A percentile compares a stretch with the other conserved stretches of the same genome.
phyloP scores from a whole-genome alignment of 192 early-diverging fungal species.

The Entomortierella chlamydospora region DNA sequence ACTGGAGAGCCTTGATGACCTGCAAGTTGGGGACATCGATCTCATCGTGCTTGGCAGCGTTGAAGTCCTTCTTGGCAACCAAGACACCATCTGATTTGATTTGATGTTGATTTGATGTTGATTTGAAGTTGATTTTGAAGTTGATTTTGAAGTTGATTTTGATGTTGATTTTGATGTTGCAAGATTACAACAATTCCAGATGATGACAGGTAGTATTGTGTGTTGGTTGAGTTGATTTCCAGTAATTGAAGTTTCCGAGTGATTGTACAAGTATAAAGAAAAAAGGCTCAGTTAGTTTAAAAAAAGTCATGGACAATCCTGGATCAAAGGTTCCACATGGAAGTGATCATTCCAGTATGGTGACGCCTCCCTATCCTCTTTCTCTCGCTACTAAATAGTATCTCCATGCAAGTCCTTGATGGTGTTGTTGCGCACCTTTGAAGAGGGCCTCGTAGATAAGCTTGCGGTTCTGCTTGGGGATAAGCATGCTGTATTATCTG shows the following conservation, averaged over 20 bases:
- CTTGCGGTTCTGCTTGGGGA: constrained; percentile 97
- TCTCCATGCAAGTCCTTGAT: neutral
- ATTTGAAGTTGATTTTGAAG: neutral
- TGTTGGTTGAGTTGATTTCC: neutral
- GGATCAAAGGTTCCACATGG: constrained; percentile 30
- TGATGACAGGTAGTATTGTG: neutral
- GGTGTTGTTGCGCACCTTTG: constrained; percentile 71
- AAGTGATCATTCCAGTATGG: neutral
- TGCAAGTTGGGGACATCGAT: constrained; percentile 98
- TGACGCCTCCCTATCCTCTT: no score
- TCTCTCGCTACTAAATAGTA: no score
- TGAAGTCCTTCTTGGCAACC: constrained; percentile 99
- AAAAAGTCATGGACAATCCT: no score
- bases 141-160: neutral
- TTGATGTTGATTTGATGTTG: constrained; percentile 27
- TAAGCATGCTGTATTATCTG: constrained; percentile 86
- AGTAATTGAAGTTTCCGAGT: neutral
- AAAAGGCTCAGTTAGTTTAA: no score
- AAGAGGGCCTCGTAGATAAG: constrained; percentile 94
- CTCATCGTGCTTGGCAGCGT: constrained; percentile 94
- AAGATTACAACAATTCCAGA: neutral
- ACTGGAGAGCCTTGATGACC: constrained; percentile 99
- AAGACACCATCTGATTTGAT: constrained; percentile 94
- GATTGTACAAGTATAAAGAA: neutral
- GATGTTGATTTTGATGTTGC: neutral